Percentiles rank a stretch among this genome's conserved stretches.
phyloP scores from a whole-genome alignment of 2,329 filamentous ascomycete species.

The Fusarium algeriense region DNA sequence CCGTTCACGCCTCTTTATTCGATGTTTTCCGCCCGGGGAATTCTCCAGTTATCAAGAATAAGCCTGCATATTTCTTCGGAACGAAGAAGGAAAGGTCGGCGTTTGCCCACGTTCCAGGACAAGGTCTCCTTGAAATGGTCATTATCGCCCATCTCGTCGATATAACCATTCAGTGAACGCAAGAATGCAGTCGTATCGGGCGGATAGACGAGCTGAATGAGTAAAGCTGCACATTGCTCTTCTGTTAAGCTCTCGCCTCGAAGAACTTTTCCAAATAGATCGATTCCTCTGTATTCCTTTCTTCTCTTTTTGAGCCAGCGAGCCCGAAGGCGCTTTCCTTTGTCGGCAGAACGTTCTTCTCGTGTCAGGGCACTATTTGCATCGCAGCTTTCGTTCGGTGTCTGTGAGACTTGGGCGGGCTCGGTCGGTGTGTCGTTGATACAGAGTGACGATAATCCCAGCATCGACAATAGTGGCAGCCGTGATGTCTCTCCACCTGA shows the following conservation, averaged over 20 bases:
- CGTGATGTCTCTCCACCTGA: no score
- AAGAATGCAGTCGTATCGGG: not conserved
- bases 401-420: not conserved
- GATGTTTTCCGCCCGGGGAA: not conserved
- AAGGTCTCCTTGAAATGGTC: not conserved
- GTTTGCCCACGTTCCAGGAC: not conserved
- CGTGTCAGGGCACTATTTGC: not conserved
- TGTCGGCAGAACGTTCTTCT: not conserved
- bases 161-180: not conserved
- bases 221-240: not conserved
- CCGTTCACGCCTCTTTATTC: not conserved
- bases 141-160: not conserved
- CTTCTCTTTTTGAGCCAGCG: not conserved
- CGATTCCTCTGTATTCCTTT: not conserved
- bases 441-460: not conserved
- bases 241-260: not conserved
- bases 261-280: not conserved
- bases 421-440: not conserved
- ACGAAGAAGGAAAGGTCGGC: not conserved
- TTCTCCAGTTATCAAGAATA: not conserved
- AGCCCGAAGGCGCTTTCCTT: not conserved
- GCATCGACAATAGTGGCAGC: not conserved
- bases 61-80: not conserved
- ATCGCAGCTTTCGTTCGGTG: not conserved
- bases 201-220: not conserved